A percentile compares a stretch with the other conserved stretches of the same genome.
Conservation (phyloP, 2,329 filamentous ascomycete species). For the Hortaea werneckii region DNA sequence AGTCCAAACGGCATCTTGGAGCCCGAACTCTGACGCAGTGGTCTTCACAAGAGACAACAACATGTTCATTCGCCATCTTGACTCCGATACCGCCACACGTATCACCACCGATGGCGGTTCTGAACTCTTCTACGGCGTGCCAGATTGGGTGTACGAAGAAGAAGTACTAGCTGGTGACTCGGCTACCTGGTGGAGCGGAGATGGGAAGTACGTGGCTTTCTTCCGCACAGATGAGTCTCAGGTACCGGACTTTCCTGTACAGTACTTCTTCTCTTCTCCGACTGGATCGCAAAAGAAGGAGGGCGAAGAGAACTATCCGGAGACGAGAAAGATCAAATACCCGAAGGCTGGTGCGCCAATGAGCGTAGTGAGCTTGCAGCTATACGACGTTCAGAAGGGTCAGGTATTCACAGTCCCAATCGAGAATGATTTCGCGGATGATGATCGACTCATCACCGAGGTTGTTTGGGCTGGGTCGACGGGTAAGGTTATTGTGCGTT, state of each 20-base stretch:
- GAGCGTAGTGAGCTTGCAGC: conserved; percentile 74
- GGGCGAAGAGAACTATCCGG: conserved; percentile 81
- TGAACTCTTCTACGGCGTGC: conserved; percentile 88
- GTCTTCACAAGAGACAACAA: conserved; percentile 91
- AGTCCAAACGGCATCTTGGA: conserved; percentile 83
- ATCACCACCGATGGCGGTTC: conserved; percentile 81
- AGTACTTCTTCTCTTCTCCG: conserved; percentile 84
- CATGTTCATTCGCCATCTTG: conserved; percentile 64
- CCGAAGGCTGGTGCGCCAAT: conserved; percentile 93
- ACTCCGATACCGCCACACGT: conserved; percentile 50
- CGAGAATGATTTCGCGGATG: conserved; percentile 64
- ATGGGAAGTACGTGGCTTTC: conserved; percentile 83
- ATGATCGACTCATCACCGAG: conserved; percentile 84
- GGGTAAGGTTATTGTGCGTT: conserved; percentile 71
- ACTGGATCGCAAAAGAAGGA: conserved; percentile 58
- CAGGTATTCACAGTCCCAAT: conserved; percentile 74
- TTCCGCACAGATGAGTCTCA: conserved; percentile 85
- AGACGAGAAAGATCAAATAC: conserved; percentile 88
- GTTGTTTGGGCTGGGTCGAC: conserved; percentile 74
- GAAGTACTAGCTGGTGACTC: conserved; percentile 72
- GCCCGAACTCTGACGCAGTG: conserved; percentile 72
- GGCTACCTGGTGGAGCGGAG: conserved; percentile 90
- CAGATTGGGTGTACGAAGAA: conserved; percentile 93
- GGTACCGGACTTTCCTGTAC: conserved; percentile 83
- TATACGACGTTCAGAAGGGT: conserved; percentile 71